Evolutionary conservation across 257 asterid genomes (phyloP).

Genomic region (Scutellaria galericulata): DNA sequence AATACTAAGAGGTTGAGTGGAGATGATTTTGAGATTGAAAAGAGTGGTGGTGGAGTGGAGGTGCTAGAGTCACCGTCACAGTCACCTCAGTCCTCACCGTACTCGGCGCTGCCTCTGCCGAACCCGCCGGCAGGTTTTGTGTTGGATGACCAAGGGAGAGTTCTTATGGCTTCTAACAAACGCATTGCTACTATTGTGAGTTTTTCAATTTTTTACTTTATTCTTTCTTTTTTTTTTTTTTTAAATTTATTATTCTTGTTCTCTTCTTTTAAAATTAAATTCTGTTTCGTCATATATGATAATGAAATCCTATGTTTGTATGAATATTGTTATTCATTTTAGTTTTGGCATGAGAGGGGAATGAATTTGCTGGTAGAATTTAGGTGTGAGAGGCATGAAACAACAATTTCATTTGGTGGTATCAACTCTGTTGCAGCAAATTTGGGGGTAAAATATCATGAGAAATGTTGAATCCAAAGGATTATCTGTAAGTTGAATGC

Average conservation of each 20-base stretch:
- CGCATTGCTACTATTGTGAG: slow-evolving; percentile 83
- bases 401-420: slow-evolving; percentile 10
- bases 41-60: slow-evolving; percentile 48
- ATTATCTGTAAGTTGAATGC: slow-evolving; percentile 11
- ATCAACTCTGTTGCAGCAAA: background rate
- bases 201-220: background rate
- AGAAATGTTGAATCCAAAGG: background rate
- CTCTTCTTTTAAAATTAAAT: background rate
- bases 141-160: slow-evolving; percentile 83
- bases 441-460: slow-evolving; percentile 18
- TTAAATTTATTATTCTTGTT: background rate
- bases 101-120: slow-evolving; percentile 72
- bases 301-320: background rate
- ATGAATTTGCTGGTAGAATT: background rate
- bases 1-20: slow-evolving; percentile 33
- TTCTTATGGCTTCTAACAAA: slow-evolving; percentile 81
- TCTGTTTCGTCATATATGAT: background rate
- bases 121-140: slow-evolving; percentile 98
- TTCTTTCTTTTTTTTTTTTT: background rate
- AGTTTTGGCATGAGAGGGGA: background rate
- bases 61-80: slow-evolving; percentile 47
- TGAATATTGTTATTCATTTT: background rate
- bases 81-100: slow-evolving; percentile 43
- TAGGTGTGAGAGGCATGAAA: slow-evolving; percentile 15
- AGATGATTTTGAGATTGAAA: slow-evolving; percentile 56